phyloP scores from a whole-genome alignment of 768 basidiomycete genomes.

The Fistulinella prunicolor region DNA sequence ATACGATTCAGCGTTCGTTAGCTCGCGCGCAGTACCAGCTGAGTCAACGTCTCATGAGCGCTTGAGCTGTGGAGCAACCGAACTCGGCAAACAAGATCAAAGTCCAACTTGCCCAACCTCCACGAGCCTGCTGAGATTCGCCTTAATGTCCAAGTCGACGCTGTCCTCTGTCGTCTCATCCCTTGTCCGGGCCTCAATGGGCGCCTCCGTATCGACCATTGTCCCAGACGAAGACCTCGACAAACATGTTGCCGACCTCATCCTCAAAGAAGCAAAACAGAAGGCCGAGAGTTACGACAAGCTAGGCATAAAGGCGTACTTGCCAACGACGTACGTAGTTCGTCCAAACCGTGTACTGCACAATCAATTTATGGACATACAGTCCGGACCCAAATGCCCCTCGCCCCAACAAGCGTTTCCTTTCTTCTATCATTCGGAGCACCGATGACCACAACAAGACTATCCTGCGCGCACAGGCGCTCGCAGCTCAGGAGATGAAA shows the following conservation, averaged over 20 bases:
- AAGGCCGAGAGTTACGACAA: slow-evolving; percentile 79
- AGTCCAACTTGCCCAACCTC: slow-evolving; percentile 4
- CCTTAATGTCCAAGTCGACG: slow-evolving; percentile 46
- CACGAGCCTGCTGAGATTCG: not conserved
- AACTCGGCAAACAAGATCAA: slow-evolving; percentile 23
- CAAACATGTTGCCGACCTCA: slow-evolving; percentile 85
- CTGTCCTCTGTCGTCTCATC: slow-evolving; percentile 83
- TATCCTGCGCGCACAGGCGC: slow-evolving; percentile 68
- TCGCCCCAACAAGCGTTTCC: slow-evolving; percentile 77
- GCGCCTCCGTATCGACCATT: slow-evolving; percentile 51
- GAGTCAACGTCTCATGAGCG: too few species aligned
- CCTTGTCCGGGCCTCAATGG: slow-evolving; percentile 78
- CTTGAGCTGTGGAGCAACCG: slow-evolving; percentile 2
- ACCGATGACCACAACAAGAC: slow-evolving; percentile 96
- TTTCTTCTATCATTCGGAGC: slow-evolving; percentile 82
- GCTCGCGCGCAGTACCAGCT: too few species aligned
- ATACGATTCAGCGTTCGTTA: not conserved
- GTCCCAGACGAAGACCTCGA: slow-evolving; percentile 87
- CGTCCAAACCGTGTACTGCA: not conserved
- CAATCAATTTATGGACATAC: slow-evolving; percentile 1
- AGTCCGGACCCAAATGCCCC: slow-evolving; percentile 74
- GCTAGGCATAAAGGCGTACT: slow-evolving; percentile 76
- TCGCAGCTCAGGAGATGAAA: slow-evolving; percentile 72
- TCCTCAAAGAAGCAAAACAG: slow-evolving; percentile 90
- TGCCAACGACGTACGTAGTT: slow-evolving; percentile 51